These are phyloP conservation scores for Encephalitozoon hellem DNA, from an alignment of 371 early-diverging fungal genomes.

Conservation along the genomic window DNA sequence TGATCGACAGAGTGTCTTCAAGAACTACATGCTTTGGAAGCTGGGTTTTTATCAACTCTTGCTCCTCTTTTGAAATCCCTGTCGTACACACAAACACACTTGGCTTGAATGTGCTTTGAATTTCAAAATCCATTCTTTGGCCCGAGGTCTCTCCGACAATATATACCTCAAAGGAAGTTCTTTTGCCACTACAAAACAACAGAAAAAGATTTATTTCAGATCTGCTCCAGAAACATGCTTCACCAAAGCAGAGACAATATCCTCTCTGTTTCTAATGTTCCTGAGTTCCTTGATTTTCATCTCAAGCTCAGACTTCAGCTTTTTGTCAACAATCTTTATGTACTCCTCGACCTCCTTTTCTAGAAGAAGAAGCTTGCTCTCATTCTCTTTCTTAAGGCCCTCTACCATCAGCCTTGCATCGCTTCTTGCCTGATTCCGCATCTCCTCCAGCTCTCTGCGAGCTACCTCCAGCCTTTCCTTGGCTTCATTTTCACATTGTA, in stretches of 20 bases:
- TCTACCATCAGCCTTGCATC: conserved; percentile 26
- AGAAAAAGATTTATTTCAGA: background rate
- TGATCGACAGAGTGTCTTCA: conserved; percentile 32
- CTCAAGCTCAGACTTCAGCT: conserved; percentile 4
- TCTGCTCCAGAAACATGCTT: conserved; percentile 2
- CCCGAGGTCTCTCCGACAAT: background rate
- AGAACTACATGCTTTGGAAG: conserved; percentile 12
- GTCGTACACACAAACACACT: conserved; percentile 42
- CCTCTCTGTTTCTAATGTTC: background rate
- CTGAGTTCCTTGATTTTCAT: background rate
- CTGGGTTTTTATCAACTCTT: conserved; percentile 2
- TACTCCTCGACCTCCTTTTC: conserved; percentile 13
- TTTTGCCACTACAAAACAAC: background rate
- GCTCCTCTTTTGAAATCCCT: conserved; percentile 41
- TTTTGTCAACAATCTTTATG: conserved; percentile 2
- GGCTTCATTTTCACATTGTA: conserved; percentile 41
- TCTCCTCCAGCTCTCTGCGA: background rate
- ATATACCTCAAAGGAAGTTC: background rate
- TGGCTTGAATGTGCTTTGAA: conserved; percentile 21
- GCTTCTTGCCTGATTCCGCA: conserved; percentile 25
- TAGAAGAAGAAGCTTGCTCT: background rate
- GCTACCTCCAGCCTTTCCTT: conserved; percentile 24
- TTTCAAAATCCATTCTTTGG: conserved; percentile 25
- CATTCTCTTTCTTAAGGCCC: background rate
- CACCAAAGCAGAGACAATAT: background rate